Conservation (phyloP, 208 protist species). For the Acanthamoeba castellanii region DNA sequence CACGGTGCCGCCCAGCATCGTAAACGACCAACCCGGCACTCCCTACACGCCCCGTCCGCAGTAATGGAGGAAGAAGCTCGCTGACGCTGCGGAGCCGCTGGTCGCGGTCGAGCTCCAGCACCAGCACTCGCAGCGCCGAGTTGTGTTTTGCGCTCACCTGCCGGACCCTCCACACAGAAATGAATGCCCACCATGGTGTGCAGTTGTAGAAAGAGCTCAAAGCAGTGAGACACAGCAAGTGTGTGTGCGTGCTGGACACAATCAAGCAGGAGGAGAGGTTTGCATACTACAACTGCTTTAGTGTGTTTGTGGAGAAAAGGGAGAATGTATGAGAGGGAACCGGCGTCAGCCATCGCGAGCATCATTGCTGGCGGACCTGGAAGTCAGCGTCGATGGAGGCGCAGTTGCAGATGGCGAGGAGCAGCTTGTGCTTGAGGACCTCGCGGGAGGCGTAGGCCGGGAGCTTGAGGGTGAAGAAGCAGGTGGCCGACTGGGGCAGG, state of each 20-base stretch:
- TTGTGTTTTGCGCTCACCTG: too few species aligned
- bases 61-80: not conserved
- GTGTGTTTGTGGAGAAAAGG: not conserved
- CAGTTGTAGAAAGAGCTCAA: too few species aligned
- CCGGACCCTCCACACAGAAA: too few species aligned
- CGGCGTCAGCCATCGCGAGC: not conserved
- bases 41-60: conserved; percentile 12
- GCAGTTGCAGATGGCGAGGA: conserved; percentile 74
- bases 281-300: too few species aligned
- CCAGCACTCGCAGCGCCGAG: too few species aligned
- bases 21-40: not conserved
- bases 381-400: conserved; percentile 74
- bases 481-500: conserved; percentile 69
- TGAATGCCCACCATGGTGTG: too few species aligned
- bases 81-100: not conserved
- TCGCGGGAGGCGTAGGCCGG: conserved; percentile 28
- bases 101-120: too few species aligned
- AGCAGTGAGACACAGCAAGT: too few species aligned
- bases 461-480: conserved; percentile 76
- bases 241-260: too few species aligned
- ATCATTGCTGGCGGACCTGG: not conserved
- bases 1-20: conserved; percentile 27
- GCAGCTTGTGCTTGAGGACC: conserved; percentile 18
- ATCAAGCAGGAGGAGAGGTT: too few species aligned
- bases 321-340: not conserved